Evolutionary conservation across 2,329 filamentous ascomycete species (phyloP).

Genomic region (Fusarium stilboides): DNA sequence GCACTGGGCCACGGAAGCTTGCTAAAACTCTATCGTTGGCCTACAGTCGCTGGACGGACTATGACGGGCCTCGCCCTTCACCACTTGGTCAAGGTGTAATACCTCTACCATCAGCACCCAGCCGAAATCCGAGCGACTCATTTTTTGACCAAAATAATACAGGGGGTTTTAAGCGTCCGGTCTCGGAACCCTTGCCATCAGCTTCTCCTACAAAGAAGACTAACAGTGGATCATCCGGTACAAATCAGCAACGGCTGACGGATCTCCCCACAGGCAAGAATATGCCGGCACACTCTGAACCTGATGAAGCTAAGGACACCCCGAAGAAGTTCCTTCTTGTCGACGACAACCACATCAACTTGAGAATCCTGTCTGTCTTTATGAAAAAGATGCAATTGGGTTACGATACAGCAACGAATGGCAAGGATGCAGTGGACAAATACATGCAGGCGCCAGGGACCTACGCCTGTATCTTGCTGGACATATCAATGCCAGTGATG

Average conservation of each 20-base stretch:
- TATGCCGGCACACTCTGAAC: no score
- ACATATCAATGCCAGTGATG: slow-evolving; percentile 6
- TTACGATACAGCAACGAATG: neutral
- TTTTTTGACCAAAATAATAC: neutral
- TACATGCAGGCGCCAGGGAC: neutral
- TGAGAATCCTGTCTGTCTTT: neutral
- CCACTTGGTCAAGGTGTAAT: neutral
- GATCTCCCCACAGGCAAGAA: no score
- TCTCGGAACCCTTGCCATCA: no score
- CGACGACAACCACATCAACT: slow-evolving; percentile 10
- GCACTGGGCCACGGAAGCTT: slow-evolving; percentile 3
- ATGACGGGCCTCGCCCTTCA: neutral
- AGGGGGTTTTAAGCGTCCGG: no score
- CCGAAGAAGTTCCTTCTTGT: neutral
- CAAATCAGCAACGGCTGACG: no score
- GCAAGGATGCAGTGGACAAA: slow-evolving; percentile 1
- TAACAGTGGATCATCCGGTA: no score
- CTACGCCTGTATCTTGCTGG: neutral
- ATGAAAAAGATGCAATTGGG: slow-evolving; percentile 1
- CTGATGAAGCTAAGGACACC: neutral
- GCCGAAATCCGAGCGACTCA: neutral
- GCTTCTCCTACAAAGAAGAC: no score
- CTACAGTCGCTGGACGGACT: neutral
- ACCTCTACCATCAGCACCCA: no score
- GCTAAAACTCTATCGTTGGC: neutral